Base-by-base conservation (phyloP, 148 eudicot genomes). In the Heliamphora exappendiculata region DNA sequence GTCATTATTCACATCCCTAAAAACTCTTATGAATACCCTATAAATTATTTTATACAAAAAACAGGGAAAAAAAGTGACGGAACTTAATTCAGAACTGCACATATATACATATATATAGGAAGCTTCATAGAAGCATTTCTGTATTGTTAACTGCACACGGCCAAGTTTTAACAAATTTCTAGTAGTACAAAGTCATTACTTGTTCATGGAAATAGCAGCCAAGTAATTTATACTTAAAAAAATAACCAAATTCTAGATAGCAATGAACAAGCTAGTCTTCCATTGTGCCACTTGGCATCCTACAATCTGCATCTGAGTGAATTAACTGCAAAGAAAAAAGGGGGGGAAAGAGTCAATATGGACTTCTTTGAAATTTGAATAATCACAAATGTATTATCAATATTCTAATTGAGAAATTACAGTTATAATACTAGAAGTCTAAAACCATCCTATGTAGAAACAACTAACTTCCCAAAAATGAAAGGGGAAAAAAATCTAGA, bases 81-180 rank as follows among this genome's bases (percentile, higher is more conserved):
- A 53, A 53, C 58, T 62, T 62, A 33, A 31, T 17, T 5, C 39
- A 62, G 44, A 64, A 17, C 75, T 51, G 14, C 65, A 73, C 60
- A 70, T 58, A 26, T n/a, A 58, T 60, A 70, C 45, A 26, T n/a
- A 58, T 60, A n/a, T 17, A 22, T 47, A 11, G 17, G 45, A 78
- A 11, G 14, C 17, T 20, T 34, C 62, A 58, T 34, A 71, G 59
- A 45, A 71, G 49, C 75, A 71, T 60, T 26, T 65, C 53, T 47
- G 20, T n/a, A n/a, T n/a, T n/a, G n/a, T n/a, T 63, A 70, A 65
- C 72, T 64, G 76, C 81, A 78, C 72, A 64, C 28, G 50, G 51
- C 51, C 70, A 22, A 64, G 62, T 37, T 31, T 51, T 31, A 29
- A 26, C 60, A 78, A 11, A 37, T 37, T 72, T 72, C 33, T 36